These are phyloP conservation scores for Gymnopilus dilepis DNA, from an alignment of 768 basidiomycete species.

Conservation along the genomic window DNA sequence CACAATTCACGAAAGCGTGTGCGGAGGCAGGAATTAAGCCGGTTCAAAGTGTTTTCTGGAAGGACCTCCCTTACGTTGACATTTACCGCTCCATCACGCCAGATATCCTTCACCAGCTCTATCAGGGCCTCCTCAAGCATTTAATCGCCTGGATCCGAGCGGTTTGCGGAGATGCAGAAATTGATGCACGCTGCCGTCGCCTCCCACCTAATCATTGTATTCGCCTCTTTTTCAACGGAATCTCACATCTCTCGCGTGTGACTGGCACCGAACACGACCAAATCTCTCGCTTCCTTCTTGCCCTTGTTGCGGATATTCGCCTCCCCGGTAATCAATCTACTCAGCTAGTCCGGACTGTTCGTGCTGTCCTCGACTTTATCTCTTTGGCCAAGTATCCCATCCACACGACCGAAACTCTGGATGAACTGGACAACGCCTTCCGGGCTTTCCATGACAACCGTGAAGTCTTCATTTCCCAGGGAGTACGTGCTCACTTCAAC, in stretches of 20 bases:
- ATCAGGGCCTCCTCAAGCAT: constrained; percentile 54
- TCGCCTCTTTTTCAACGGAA: constrained; percentile 27
- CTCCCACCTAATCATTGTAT: constrained; percentile 35
- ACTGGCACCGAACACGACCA: constrained; percentile 19
- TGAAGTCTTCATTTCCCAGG: constrained; percentile 20
- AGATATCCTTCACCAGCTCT: constrained; percentile 53
- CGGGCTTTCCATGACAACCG: constrained; percentile 9
- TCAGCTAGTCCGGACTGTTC: constrained; percentile 13
- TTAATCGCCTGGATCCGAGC: constrained; percentile 39
- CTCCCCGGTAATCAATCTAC: constrained; percentile 12
- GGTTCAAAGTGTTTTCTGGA: constrained; percentile 45
- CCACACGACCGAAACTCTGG: constrained; percentile 20
- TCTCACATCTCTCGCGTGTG: constrained; percentile 2
- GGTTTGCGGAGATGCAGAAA: constrained; percentile 31
- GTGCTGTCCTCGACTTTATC: constrained; percentile 20
- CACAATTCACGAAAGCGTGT: background rate
- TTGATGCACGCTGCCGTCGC: constrained; percentile 42
- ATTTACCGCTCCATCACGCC: constrained; percentile 49
- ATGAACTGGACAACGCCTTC: constrained; percentile 16
- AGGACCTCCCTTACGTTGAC: constrained; percentile 41
- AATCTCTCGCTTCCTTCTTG: constrained; percentile 21
- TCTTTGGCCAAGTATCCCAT: constrained; percentile 22
- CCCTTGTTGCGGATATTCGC: constrained; percentile 10
- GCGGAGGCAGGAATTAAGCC: constrained; percentile 20
- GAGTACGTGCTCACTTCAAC: constrained; percentile 37